phyloP scores from a whole-genome alignment of 2,329 filamentous ascomycete genomes.

The Trichoderma pleuroti region DNA sequence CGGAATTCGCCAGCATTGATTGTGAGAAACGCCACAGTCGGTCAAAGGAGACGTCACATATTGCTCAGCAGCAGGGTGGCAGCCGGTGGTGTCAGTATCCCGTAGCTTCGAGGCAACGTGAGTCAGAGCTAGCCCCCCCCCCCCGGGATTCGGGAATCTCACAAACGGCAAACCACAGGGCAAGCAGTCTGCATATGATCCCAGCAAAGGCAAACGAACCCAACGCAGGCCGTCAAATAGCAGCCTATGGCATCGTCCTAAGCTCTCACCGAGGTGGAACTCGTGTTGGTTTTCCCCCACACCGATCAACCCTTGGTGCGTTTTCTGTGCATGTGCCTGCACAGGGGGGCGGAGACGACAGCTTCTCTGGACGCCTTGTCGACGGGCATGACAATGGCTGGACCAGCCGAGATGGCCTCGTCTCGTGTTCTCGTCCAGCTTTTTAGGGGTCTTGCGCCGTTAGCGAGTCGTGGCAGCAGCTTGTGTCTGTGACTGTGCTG shows the following conservation, averaged over 20 bases:
- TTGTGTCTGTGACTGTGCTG: not conserved
- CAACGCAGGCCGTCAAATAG: not conserved
- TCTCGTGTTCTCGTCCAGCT: not conserved
- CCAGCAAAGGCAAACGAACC: slow-evolving; percentile 14
- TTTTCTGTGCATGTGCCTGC: slow-evolving; percentile 14
- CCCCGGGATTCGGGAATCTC: not conserved
- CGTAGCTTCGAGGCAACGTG: slow-evolving; percentile 1
- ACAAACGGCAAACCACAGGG: not conserved
- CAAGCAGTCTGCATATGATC: slow-evolving; percentile 5
- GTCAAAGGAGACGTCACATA: not conserved
- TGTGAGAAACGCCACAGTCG: not conserved
- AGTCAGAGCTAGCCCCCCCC: not conserved
- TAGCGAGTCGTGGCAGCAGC: not conserved
- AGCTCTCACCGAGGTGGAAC: slow-evolving; percentile 20
- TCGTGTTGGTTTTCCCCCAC: slow-evolving; percentile 10
- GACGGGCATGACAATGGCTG: not conserved
- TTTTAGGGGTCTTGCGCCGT: not conserved
- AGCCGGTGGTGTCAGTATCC: not conserved
- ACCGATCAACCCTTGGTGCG: slow-evolving; percentile 12
- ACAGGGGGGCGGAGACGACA: slow-evolving; percentile 7
- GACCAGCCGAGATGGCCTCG: not conserved
- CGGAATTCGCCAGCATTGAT: not conserved
- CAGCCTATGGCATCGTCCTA: slow-evolving; percentile 12
- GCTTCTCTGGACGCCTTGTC: not conserved
- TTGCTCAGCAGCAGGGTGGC: not conserved